Conservation (phyloP, 106 monocot genomes). For the Narthecium ossifragum region DNA sequence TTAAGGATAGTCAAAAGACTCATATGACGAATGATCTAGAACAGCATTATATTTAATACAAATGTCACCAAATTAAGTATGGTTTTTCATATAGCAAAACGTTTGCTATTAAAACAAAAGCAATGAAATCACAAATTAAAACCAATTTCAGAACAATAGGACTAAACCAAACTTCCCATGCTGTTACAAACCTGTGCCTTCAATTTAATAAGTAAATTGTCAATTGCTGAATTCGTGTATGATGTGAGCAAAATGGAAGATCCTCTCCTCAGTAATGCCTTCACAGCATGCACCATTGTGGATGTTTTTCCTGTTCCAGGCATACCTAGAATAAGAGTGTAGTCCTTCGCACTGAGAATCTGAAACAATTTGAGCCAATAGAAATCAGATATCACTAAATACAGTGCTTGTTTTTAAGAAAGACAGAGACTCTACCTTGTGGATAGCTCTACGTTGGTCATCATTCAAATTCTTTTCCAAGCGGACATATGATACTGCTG, state of each 20-base stretch:
- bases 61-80: too few relatives aligned
- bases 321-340: slow-evolving; percentile 95
- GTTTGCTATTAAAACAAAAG: too few relatives aligned
- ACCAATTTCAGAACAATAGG: too few relatives aligned
- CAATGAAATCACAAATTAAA: too few relatives aligned
- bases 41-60: too few relatives aligned
- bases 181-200: slow-evolving; percentile 67
- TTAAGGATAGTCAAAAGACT: too few relatives aligned
- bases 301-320: slow-evolving; percentile 99
- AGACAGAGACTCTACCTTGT: slow-evolving; percentile 41
- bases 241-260: slow-evolving; percentile 91
- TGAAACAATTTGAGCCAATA: too few relatives aligned
- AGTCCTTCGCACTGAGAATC: slow-evolving; percentile 94
- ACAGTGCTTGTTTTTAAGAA: too few relatives aligned
- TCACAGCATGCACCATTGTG: slow-evolving; percentile 98
- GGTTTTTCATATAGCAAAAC: too few relatives aligned
- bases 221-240: slow-evolving; percentile 95
- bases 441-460: slow-evolving; percentile 82
- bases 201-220: slow-evolving; percentile 93
- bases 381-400: too few relatives aligned
- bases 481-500: slow-evolving; percentile 71
- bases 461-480: slow-evolving; percentile 67
- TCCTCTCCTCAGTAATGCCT: slow-evolving; percentile 84
- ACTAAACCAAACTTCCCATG: background rate
- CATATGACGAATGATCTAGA: too few relatives aligned